These are phyloP conservation scores for Fomitopsis pinicola DNA, from an alignment of 1,284 basidiomycete genomes.

Conservation along the genomic window DNA sequence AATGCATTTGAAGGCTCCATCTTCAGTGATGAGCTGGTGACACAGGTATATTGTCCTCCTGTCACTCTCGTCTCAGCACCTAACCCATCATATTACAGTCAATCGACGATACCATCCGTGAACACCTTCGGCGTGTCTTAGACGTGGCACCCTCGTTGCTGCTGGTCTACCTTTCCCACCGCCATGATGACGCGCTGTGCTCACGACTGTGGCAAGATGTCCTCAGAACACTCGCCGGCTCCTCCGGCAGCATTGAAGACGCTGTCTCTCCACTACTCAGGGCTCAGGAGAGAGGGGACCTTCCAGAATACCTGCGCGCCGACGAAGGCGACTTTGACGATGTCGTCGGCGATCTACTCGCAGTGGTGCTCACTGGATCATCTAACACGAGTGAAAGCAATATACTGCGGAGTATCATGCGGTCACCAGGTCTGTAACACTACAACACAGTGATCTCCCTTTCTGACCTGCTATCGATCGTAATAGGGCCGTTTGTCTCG, in stretches of 20 bases:
- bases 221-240: constrained; percentile 30
- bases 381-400: constrained; percentile 17
- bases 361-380: constrained; percentile 14
- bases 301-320: constrained; percentile 39
- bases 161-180: constrained; percentile 42
- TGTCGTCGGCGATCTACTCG: constrained; percentile 28
- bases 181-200: constrained; percentile 31
- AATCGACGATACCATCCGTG: constrained; percentile 40
- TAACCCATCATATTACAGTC: constrained; percentile 26
- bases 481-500: constrained; percentile 35
- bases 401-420: constrained; percentile 33
- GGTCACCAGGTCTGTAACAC: constrained; percentile 28
- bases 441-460: background rate
- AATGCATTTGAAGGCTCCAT: constrained; percentile 37
- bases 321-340: constrained; percentile 39
- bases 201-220: constrained; percentile 41
- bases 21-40: constrained; percentile 35
- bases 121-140: constrained; percentile 39
- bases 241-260: constrained; percentile 24
- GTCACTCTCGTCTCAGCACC: background rate
- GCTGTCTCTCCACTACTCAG: constrained; percentile 34
- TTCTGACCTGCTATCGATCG: too few species aligned
- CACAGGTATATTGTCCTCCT: constrained; percentile 30
- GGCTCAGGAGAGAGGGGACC: constrained; percentile 30
- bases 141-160: constrained; percentile 38